Base-by-base conservation (phyloP, 805 yeast species). In the Candida succiphila region DNA sequence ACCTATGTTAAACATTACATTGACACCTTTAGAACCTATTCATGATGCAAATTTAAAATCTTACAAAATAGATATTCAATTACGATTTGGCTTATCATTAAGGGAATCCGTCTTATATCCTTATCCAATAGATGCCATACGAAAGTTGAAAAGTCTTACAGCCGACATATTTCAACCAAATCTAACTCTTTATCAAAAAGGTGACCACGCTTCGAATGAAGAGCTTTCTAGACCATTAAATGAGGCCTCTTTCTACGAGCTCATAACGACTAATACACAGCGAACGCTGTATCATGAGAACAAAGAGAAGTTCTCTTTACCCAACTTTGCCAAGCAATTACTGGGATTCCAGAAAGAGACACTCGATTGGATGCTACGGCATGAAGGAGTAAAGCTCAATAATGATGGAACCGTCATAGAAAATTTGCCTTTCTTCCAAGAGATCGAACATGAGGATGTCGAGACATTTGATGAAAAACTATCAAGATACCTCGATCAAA, bases 311-410 rank as follows among this genome's bases (percentile, higher is more conserved):
- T 23, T 49, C 2, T 29, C 28, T 2, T 23, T 53, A 1, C 47
- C 48, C 4, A 32, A 31, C 2, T 32, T 54, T 5, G 27, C 44
- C 3, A 55, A 55, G 32, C 34, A 40, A 2, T 35, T 55, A 21
- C 27, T 55, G 20, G 49, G 50, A 3, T 78, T 75, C 38, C 86
- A 78, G 48, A 60, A 58, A 4, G 66, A 63, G 28, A 65, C 81
- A 3, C 62, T 78, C 2, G 51, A 57, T 14, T 78, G 86, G 86
- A 53, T 77, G 45, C 51, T 78, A 4, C 40, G 52, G 0, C 64
- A 60, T 38, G 86, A 78, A 46, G 63, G 71, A 27, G 63, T 62
- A 4, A 20, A 27, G 9, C 65, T 62, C 35, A 52, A 62, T 37
- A 42, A 45, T 23, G 30, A 41, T 1, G 47, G 54, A 0, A 44